Evolutionary conservation across 768 basidiomycete species (phyloP).

Genomic region (Auriculariales sp.): DNA sequence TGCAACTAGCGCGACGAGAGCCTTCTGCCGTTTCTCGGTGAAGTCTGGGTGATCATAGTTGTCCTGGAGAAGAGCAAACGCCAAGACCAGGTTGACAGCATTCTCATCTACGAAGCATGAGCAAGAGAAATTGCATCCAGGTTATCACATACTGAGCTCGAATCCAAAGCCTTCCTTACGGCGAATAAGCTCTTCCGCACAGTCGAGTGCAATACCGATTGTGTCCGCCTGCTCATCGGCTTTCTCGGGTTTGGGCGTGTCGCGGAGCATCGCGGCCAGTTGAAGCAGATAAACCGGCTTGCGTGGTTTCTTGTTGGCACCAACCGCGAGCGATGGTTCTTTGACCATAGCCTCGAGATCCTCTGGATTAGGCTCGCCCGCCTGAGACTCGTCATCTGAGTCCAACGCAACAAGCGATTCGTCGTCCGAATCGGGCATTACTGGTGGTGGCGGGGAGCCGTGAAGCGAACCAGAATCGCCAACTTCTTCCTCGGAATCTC

Average conservation of each 20-base stretch:
- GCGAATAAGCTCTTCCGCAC: slow-evolving; percentile 72
- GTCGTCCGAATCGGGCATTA: slow-evolving; percentile 59
- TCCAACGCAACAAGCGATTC: slow-evolving; percentile 71
- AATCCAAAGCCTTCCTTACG: slow-evolving; percentile 74
- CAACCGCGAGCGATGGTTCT: slow-evolving; percentile 68
- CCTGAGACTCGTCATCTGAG: slow-evolving; percentile 45
- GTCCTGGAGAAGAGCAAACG: slow-evolving; percentile 60
- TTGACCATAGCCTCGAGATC: slow-evolving; percentile 73
- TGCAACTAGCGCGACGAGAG: slow-evolving; percentile 64
- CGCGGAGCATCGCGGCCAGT: slow-evolving; percentile 61
- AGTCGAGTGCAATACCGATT: slow-evolving; percentile 65
- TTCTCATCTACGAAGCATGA: slow-evolving; percentile 60
- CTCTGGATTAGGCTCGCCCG: slow-evolving; percentile 61
- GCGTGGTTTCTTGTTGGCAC: slow-evolving; percentile 46
- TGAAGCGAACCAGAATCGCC: not conserved
- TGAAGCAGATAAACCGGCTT: slow-evolving; percentile 86
- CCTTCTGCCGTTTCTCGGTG: slow-evolving; percentile 56
- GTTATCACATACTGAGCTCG: slow-evolving; percentile 56
- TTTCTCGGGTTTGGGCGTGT: slow-evolving; percentile 36
- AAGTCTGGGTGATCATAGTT: slow-evolving; percentile 78
- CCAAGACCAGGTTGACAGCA: slow-evolving; percentile 65
- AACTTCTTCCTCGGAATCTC: no score
- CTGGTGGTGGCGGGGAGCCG: no score
- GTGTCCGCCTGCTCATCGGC: slow-evolving; percentile 56
- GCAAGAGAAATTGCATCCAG: slow-evolving; percentile 1